A percentile compares a stretch with the other conserved stretches of the same genome.
These are phyloP conservation scores for Tetracentron sinense DNA, from an alignment of 164 flowering plant species.

Conservation along the genomic window DNA sequence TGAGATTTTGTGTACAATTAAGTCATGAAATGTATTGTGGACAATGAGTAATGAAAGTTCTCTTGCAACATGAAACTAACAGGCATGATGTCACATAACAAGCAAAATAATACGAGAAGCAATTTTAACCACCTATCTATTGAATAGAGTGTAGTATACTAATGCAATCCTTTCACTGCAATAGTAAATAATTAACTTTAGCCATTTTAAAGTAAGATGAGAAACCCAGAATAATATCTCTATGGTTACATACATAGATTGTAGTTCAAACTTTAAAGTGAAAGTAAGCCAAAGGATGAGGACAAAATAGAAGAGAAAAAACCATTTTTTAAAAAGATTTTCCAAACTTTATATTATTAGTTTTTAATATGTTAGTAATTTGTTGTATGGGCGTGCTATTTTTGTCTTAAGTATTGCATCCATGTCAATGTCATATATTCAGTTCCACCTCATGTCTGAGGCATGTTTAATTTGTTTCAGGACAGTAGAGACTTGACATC, in stretches of 20 bases:
- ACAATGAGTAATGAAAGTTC: no score
- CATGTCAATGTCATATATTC: background rate
- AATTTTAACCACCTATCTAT: background rate
- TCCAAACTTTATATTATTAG: no score
- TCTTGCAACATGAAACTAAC: no score
- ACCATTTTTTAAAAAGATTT: background rate
- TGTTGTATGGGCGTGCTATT: background rate
- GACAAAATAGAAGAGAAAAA: background rate
- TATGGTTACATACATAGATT: no score
- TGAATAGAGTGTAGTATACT: background rate
- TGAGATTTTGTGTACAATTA: no score
- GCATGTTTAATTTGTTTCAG: constrained; percentile 31
- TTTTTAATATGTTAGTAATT: background rate
- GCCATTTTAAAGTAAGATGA: no score
- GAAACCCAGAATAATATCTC: no score
- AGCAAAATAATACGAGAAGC: background rate
- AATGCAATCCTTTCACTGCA: background rate
- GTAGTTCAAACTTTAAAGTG: no score
- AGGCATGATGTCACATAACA: no score
- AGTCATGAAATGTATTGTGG: no score
- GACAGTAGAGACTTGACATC: constrained; percentile 59
- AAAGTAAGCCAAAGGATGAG: no score
- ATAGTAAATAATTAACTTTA: background rate
- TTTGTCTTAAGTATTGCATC: no score
- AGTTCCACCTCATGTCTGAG: background rate